Base-by-base conservation (phyloP, 1,284 basidiomycete species). In the Stereum hirsutum region DNA sequence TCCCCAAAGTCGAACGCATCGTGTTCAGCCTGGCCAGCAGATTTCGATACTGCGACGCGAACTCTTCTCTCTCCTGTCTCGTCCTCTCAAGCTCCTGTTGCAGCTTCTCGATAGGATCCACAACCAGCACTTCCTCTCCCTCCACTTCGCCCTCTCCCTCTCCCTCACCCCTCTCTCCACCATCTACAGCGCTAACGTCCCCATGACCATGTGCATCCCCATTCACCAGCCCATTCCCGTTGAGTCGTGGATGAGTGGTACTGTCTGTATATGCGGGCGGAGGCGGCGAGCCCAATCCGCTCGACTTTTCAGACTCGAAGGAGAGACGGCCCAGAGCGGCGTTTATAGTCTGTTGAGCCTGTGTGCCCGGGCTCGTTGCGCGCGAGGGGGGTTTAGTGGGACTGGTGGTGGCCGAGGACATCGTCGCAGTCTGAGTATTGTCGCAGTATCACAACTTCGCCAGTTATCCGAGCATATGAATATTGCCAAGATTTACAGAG, bases 1-100 rank as follows among this genome's bases (percentile, higher is more conserved):
- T 94, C 31, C 93, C 93, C 21, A 99, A 72, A 4, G 89, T 90
- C 23, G 82, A 89, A 12, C 94, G 78, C 93, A 99, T 98, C 27
- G 83, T 78, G 2, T 89, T 92, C 39, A 99, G 69, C 64, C 94
- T 98, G 37, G 81, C 78, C 5, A 99, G 72, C 31, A 99, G 72
- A 46, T 78, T 84, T 43, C 79, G 78, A 63, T 99, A 96, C 60
- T 98, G 92, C 17, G 78, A 66, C 17, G 86, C 83, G 34, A 93
- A 74, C 5, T 73, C 68, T 47, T 96, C 92, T 62, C 91, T 92
- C 66, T 98, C 94, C 49, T 84, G 77, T 43, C 72, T 67, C 25
- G 78, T 75, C 33, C 69, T 66, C 41, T 75, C 67, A 27, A 86
- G 68, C 52, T 83, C 77, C 38, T 64, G 64, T 54, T 78, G 72